Percentiles rank a stretch among this genome's conserved stretches.
Conservation (phyloP, 768 basidiomycete genomes). For the Leccinum obscurum region DNA sequence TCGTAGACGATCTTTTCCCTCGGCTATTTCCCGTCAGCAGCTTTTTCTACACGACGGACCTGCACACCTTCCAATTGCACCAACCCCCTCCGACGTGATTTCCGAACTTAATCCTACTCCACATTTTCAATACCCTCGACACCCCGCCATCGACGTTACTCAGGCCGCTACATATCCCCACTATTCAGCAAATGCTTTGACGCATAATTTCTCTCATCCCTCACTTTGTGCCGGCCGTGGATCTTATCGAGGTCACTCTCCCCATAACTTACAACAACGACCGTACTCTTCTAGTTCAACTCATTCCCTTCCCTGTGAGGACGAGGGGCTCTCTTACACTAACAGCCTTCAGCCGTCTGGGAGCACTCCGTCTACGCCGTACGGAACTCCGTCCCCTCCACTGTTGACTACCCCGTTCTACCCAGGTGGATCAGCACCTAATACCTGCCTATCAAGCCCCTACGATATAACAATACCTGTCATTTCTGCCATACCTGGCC, state of each 20-base stretch:
- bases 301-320: constrained; percentile 16
- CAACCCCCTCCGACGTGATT: constrained; percentile 7
- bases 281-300: constrained; percentile 23
- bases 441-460: constrained; percentile 6
- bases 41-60: constrained; percentile 14
- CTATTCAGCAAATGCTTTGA: constrained; percentile 10
- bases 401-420: constrained; percentile 33
- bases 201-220: constrained; percentile 15
- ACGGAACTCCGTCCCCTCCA: constrained; percentile 26
- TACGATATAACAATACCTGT: constrained; percentile 11
- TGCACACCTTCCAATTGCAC: constrained; percentile 10
- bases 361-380: constrained; percentile 10
- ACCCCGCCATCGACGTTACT: constrained; percentile 6
- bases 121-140: constrained; percentile 19
- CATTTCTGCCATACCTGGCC: constrained; percentile 20
- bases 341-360: constrained; percentile 8
- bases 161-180: constrained; percentile 21
- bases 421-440: constrained; percentile 18
- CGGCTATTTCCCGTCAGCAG: constrained; percentile 11
- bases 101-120: constrained; percentile 11
- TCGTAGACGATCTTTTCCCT: constrained; percentile 35
- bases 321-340: constrained; percentile 16
- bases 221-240: constrained; percentile 11
- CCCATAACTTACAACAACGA: constrained; percentile 13
- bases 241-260: constrained; percentile 10